These are phyloP conservation scores for Phialophora verrucosa DNA, from an alignment of 2,329 filamentous ascomycete species.

Conservation along the genomic window DNA sequence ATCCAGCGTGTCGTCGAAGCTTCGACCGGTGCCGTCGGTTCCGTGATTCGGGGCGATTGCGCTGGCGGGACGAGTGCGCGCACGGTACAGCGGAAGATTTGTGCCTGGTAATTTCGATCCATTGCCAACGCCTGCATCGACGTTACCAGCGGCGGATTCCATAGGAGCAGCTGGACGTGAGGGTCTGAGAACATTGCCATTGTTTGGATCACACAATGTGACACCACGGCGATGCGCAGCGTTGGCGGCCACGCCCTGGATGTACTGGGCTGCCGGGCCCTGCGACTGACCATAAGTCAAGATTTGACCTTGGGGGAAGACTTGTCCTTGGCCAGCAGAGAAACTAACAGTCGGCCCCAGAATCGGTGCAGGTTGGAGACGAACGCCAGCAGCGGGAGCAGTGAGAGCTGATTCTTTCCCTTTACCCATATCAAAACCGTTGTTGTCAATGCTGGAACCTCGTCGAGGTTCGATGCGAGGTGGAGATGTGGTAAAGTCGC, in stretches of 20 bases:
- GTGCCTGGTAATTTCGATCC: background rate
- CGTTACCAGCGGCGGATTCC: background rate
- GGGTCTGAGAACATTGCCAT: background rate
- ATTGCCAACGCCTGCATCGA: background rate
- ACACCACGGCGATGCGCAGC: conserved; percentile 24
- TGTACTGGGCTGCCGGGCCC: background rate
- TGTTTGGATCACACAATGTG: conserved; percentile 18
- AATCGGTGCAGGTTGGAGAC: conserved; percentile 9
- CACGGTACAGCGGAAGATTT: background rate
- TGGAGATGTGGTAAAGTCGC: conserved; percentile 22
- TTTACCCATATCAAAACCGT: conserved; percentile 3
- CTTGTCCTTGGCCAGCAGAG: background rate
- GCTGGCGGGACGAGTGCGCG: background rate
- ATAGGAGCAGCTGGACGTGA: background rate
- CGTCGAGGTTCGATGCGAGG: conserved; percentile 25
- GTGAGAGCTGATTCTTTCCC: conserved; percentile 12
- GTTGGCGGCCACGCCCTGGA: background rate
- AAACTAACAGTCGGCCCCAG: background rate
- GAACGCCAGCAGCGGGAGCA: background rate
- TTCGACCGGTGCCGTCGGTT: background rate
- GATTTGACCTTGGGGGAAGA: background rate
- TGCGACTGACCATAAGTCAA: conserved; percentile 1
- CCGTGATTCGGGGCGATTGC: background rate
- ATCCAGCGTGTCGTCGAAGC: conserved; percentile 13
- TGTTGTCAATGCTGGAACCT: background rate